These are phyloP conservation scores for Nitzschia sp. DNA, from an alignment of 108 stramenopile species.

Conservation along the genomic window DNA sequence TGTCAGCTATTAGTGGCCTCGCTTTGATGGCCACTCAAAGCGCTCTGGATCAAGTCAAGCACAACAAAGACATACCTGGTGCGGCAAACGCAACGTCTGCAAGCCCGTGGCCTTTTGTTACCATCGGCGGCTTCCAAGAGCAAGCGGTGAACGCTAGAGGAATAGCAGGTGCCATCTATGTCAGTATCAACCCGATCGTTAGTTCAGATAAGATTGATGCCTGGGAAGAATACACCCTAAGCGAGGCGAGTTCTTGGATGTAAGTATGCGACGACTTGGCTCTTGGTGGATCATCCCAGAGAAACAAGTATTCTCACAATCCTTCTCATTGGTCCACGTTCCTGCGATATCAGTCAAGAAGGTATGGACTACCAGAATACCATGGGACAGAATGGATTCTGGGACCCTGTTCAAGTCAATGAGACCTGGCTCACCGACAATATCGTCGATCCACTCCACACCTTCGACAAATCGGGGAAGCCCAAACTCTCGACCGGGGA, in stretches of 20 bases:
- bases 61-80: slow-evolving; percentile 16
- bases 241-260: slow-evolving; percentile 15
- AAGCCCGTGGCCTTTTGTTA: slow-evolving; percentile 21
- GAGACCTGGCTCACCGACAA: neutral
- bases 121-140: slow-evolving; percentile 9
- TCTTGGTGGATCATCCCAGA: no score
- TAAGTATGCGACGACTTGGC: neutral
- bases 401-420: neutral
- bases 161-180: neutral
- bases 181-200: slow-evolving; percentile 3
- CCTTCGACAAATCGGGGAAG: neutral
- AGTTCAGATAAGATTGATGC: neutral
- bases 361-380: neutral
- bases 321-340: neutral
- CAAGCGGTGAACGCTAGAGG: neutral
- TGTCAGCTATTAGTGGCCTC: neutral
- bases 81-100: neutral
- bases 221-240: slow-evolving; percentile 12
- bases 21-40: neutral
- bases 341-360: neutral
- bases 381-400: neutral
- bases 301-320: neutral
- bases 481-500: neutral
- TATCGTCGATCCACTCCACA: slow-evolving; percentile 10
- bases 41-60: neutral